Evolutionary conservation across 768 basidiomycete genomes (phyloP).

Genomic region (Rhodosporidiobolus sp.): DNA sequence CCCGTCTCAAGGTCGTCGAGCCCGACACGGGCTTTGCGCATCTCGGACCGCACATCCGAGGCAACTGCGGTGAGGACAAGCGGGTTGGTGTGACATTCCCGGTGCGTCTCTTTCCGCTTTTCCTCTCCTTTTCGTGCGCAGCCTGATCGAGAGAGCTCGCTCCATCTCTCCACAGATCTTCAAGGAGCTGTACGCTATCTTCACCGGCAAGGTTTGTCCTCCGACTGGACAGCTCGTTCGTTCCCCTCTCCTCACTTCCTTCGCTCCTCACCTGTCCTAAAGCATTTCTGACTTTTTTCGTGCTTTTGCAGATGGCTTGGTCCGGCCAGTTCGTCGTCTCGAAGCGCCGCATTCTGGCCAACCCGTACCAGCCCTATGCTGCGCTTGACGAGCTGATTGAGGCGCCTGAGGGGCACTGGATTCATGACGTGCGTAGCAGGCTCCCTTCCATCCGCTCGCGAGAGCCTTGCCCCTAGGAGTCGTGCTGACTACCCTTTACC

Average conservation of each 20-base stretch:
- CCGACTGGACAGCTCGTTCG: slow-evolving; percentile 27
- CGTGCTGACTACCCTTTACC: too few relatives aligned
- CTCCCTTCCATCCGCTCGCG: too few relatives aligned
- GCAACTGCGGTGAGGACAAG: slow-evolving; percentile 42
- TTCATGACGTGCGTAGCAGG: slow-evolving; percentile 30
- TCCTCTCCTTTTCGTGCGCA: background rate
- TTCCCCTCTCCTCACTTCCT: background rate
- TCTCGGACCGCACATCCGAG: slow-evolving; percentile 46
- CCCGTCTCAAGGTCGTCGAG: slow-evolving; percentile 41
- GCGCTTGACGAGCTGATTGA: slow-evolving; percentile 15
- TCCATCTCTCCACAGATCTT: slow-evolving; percentile 32
- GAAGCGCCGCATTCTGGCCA: slow-evolving; percentile 43
- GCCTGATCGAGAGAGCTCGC: background rate
- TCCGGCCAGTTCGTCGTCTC: slow-evolving; percentile 47
- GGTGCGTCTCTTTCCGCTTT: background rate
- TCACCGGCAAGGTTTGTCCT: slow-evolving; percentile 45
- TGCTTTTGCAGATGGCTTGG: slow-evolving; percentile 47
- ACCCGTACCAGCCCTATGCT: slow-evolving; percentile 39
- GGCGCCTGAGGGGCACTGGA: slow-evolving; percentile 30
- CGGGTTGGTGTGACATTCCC: slow-evolving; percentile 21
- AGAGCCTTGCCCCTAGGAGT: too few relatives aligned
- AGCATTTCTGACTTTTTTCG: too few relatives aligned
- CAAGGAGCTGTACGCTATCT: slow-evolving; percentile 46
- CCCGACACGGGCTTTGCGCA: slow-evolving; percentile 45
- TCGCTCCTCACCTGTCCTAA: background rate